Percentiles rank a stretch among this genome's conserved stretches.
Conservation (phyloP, 1,284 basidiomycete species). For the Singerocomus rubriflavus region DNA sequence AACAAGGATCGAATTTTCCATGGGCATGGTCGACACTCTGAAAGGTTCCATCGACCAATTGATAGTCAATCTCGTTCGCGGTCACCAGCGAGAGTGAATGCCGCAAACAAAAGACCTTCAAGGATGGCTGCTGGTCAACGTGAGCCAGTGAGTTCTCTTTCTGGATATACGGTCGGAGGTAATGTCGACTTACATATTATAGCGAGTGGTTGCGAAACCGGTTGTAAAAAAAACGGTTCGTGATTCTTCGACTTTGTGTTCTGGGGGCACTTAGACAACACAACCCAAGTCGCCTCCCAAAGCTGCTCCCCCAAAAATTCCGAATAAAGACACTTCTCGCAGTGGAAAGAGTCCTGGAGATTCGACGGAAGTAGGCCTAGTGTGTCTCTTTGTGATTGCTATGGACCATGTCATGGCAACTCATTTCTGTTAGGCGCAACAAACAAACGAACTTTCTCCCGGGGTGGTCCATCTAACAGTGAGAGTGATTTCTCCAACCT, state of each 20-base stretch:
- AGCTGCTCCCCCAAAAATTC: too few species aligned
- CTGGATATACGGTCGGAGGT: not conserved
- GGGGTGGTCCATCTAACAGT: not conserved
- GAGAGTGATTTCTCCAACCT: not conserved
- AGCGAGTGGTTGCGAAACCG: not conserved
- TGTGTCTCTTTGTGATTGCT: not conserved
- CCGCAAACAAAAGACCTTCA: not conserved
- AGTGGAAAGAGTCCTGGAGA: not conserved
- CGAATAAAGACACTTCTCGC: not conserved
- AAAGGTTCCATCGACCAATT: not conserved
- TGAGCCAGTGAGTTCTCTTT: not conserved
- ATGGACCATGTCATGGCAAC: too few species aligned
- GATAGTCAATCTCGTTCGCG: not conserved
- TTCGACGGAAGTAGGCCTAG: not conserved
- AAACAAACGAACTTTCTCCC: not conserved
- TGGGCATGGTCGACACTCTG: not conserved
- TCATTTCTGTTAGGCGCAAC: not conserved
- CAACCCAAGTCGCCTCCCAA: not conserved
- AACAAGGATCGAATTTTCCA: not conserved
- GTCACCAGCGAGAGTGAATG: not conserved
- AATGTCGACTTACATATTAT: not conserved
- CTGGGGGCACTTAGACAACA: not conserved
- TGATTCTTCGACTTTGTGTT: not conserved
- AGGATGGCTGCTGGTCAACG: not conserved
- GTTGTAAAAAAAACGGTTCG: not conserved